phyloP scores from a whole-genome alignment of 1,139 yeast species.

The Protomyces gravidus region DNA sequence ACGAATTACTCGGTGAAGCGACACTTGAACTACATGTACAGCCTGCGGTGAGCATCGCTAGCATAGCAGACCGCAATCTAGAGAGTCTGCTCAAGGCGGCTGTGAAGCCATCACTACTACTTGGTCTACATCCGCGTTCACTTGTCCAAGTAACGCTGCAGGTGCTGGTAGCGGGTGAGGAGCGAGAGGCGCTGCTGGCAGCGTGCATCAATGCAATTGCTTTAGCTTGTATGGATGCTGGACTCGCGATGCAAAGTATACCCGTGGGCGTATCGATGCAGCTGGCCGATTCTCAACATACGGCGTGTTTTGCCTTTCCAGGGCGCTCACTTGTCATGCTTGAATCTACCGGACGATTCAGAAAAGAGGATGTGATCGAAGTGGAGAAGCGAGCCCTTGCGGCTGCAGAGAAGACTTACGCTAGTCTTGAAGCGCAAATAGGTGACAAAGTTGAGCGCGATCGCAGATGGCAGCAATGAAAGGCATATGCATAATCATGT shows the following conservation, averaged over 20 bases:
- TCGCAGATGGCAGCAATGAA: slow-evolving; percentile 10
- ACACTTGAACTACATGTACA: slow-evolving; percentile 75
- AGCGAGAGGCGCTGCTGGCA: slow-evolving; percentile 41
- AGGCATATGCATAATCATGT: background rate
- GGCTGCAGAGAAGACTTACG: background rate
- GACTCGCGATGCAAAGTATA: slow-evolving; percentile 54
- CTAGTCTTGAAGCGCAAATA: background rate
- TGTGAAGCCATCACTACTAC: slow-evolving; percentile 57
- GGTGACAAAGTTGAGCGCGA: slow-evolving; percentile 2
- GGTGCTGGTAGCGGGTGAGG: slow-evolving; percentile 44
- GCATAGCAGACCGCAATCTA: slow-evolving; percentile 68
- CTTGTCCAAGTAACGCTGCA: slow-evolving; percentile 85
- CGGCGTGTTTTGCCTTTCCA: slow-evolving; percentile 18
- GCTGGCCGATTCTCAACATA: background rate
- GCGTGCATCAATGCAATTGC: slow-evolving; percentile 68
- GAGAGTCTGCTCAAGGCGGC: slow-evolving; percentile 68
- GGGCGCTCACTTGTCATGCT: slow-evolving; percentile 11
- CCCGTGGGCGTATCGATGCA: slow-evolving; percentile 4
- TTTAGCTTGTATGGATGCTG: slow-evolving; percentile 74
- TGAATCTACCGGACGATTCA: slow-evolving; percentile 11
- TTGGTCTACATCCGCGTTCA: slow-evolving; percentile 75
- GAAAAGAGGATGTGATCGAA: background rate
- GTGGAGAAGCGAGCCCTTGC: background rate
- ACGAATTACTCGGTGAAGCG: slow-evolving; percentile 76
- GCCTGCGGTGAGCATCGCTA: slow-evolving; percentile 70